A percentile compares a stretch with the other conserved stretches of the same genome.
Evolutionary conservation across 768 basidiomycete genomes (phyloP).

Genomic region (Suillus plorans): DNA sequence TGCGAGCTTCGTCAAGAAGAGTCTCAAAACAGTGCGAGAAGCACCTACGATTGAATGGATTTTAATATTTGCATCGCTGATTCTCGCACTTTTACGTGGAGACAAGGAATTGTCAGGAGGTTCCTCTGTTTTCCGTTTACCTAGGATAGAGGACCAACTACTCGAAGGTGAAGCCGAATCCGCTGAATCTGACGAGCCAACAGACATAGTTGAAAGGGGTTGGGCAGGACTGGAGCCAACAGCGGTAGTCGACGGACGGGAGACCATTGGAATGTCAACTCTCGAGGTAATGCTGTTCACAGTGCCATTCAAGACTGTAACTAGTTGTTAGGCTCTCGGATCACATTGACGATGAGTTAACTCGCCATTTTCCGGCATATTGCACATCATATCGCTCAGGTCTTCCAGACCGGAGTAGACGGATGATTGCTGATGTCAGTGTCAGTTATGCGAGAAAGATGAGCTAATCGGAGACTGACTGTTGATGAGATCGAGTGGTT

Average conservation of each 20-base stretch:
- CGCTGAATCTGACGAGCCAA: conserved; percentile 5
- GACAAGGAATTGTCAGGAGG: neutral
- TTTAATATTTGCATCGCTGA: neutral
- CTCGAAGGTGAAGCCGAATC: conserved; percentile 12
- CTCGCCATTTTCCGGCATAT: conserved; percentile 10
- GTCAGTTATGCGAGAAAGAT: neutral
- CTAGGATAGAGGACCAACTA: conserved; percentile 8
- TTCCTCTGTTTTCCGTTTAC: conserved; percentile 12
- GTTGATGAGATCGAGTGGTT: conserved; percentile 8
- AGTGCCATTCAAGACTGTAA: neutral
- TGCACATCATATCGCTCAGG: conserved; percentile 10
- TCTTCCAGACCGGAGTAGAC: conserved; percentile 15
- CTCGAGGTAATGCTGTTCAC: neutral
- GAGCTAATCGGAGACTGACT: neutral
- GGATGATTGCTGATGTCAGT: conserved; percentile 9
- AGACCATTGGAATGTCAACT: neutral
- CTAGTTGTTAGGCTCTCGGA: neutral
- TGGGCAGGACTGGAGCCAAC: too few relatives aligned
- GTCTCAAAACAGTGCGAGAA: neutral
- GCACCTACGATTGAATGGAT: conserved; percentile 1
- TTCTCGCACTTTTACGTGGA: conserved; percentile 5
- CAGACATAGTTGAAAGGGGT: neutral
- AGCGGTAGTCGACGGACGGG: neutral
- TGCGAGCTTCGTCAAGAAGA: neutral
- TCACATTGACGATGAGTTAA: neutral